These are phyloP conservation scores for Lentinula edodes DNA, from an alignment of 768 basidiomycete genomes.

Conservation along the genomic window DNA sequence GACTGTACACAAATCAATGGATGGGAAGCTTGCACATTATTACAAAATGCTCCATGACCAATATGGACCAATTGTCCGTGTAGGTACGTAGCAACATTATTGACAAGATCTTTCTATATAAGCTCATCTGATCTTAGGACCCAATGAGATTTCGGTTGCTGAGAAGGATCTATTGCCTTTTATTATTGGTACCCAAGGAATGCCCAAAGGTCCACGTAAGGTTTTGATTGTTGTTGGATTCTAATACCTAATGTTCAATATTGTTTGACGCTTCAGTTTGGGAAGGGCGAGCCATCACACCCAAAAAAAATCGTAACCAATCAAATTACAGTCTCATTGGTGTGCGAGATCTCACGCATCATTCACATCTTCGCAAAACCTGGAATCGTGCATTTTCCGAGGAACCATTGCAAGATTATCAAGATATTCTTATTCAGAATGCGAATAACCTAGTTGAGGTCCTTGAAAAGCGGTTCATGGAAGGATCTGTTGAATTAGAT, in stretches of 20 bases:
- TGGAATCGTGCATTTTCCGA: constrained; percentile 24
- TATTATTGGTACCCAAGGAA: constrained; percentile 1
- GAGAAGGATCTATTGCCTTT: neutral
- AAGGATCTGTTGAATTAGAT: constrained; percentile 8
- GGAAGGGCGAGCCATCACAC: constrained; percentile 16
- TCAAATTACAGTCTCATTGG: constrained; percentile 3
- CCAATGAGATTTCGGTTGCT: constrained; percentile 4
- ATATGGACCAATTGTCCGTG: constrained; percentile 6
- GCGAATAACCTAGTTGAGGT: constrained; percentile 14
- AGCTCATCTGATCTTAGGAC: neutral
- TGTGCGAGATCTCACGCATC: constrained; percentile 6
- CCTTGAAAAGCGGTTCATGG: constrained; percentile 1
- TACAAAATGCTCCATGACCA: constrained; percentile 4
- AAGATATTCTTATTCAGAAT: constrained; percentile 13
- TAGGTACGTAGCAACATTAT: constrained; percentile 11
- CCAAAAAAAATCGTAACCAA: constrained; percentile 12
- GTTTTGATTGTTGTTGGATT: constrained; percentile 12
- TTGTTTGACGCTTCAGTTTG: constrained; percentile 11
- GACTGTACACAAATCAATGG: constrained; percentile 1
- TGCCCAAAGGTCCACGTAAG: constrained; percentile 5
- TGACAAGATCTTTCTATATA: constrained; percentile 13
- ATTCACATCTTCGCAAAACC: constrained; percentile 17
- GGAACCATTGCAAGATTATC: constrained; percentile 19
- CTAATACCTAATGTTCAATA: neutral
- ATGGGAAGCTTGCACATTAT: constrained; percentile 6